Percentiles rank a stretch among this genome's conserved stretches.
phyloP scores from a whole-genome alignment of 371 early-diverging fungal species.

The Amoeboradix gromovi region DNA sequence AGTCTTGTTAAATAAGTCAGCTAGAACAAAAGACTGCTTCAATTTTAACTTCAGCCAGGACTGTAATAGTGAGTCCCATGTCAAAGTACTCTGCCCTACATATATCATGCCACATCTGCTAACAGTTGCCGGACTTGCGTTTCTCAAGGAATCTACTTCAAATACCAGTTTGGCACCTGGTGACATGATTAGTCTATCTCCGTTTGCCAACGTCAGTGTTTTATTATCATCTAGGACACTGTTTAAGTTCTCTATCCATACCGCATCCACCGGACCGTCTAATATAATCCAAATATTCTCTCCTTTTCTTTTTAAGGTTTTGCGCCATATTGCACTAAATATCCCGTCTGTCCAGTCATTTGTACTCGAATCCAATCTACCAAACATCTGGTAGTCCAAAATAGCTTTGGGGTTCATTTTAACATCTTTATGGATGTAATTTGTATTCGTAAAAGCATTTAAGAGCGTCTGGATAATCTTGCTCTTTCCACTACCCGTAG shows the following conservation, averaged over 20 bases:
- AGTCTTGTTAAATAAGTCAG: slow-evolving; percentile 18
- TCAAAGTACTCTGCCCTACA: slow-evolving; percentile 23
- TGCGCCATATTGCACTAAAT: slow-evolving; percentile 27
- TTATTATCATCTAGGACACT: slow-evolving; percentile 34
- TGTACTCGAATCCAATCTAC: slow-evolving; percentile 25
- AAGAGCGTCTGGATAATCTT: slow-evolving; percentile 21
- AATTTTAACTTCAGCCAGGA: slow-evolving; percentile 23
- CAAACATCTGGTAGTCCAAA: slow-evolving; percentile 33
- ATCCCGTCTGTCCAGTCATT: slow-evolving; percentile 37
- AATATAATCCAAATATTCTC: slow-evolving; percentile 28
- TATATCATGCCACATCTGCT: slow-evolving; percentile 34
- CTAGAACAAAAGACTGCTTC: slow-evolving; percentile 14
- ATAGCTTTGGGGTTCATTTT: slow-evolving; percentile 34
- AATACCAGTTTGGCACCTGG: slow-evolving; percentile 24
- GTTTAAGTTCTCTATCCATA: slow-evolving; percentile 40
- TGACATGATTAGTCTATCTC: slow-evolving; percentile 33
- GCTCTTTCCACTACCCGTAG: slow-evolving; percentile 28
- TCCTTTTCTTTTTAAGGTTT: slow-evolving; percentile 22
- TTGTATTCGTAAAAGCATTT: slow-evolving; percentile 23
- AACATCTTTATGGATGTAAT: slow-evolving; percentile 30
- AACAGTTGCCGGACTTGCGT: slow-evolving; percentile 28
- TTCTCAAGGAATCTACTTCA: slow-evolving; percentile 24
- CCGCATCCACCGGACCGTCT: slow-evolving; percentile 32
- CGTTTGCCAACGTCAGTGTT: slow-evolving; percentile 29
- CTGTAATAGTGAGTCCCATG: slow-evolving; percentile 27